Evolutionary conservation across 208 protist species (phyloP).

Genomic region (Trypanosomatidae sp.): DNA sequence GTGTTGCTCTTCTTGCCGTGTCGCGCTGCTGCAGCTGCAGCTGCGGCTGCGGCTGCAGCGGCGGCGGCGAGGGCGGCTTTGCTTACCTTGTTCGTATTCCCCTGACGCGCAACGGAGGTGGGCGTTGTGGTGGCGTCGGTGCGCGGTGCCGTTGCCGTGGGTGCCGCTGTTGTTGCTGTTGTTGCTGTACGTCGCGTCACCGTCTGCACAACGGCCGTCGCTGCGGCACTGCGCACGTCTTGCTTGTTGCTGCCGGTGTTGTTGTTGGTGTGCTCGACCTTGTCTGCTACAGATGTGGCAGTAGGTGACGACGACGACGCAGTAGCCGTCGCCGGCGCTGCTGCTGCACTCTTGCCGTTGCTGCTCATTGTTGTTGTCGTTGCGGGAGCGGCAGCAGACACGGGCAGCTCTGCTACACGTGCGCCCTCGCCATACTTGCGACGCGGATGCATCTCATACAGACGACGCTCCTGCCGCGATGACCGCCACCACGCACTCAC

Average conservation of each 20-base stretch:
- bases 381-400: background rate
- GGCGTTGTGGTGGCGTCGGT: too few species aligned
- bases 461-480: constrained; percentile 27
- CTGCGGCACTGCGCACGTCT: too few species aligned
- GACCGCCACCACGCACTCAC: constrained; percentile 59
- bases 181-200: too few species aligned
- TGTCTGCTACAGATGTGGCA: too few species aligned
- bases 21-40: background rate
- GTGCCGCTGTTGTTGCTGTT: too few species aligned
- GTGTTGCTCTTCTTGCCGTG: constrained; percentile 1
- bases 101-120: too few species aligned
- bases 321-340: background rate
- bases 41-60: background rate
- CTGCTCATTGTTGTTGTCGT: background rate
- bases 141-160: too few species aligned
- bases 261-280: too few species aligned
- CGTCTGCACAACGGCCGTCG: too few species aligned
- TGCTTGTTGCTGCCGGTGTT: too few species aligned
- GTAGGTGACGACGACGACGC: too few species aligned
- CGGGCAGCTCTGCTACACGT: constrained; percentile 5
- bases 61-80: constrained; percentile 1
- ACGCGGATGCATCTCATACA: constrained; percentile 51
- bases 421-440: constrained; percentile 50
- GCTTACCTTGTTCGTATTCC: too few species aligned
- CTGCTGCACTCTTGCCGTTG: background rate